Evolutionary conservation across 2,329 filamentous ascomycete genomes (phyloP), one percentile per base, ranked within the genome.

Genomic region (Colletotrichum sp.): DNA sequence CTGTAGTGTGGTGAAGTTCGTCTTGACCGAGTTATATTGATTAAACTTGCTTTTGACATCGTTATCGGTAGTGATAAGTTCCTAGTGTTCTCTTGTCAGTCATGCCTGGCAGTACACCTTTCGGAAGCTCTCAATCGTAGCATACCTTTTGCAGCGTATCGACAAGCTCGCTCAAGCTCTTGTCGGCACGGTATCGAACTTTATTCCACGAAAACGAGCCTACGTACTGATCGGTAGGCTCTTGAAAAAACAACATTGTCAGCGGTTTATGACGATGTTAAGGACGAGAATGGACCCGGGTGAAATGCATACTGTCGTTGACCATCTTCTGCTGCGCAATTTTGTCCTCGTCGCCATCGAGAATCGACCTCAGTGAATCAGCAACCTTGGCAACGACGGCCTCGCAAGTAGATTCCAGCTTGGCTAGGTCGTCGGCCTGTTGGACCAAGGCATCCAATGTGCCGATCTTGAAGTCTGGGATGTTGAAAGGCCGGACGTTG

Each of bases 391-490:
- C 90, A 52, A 98, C 96, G 8, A 98, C 95, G 69, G 90, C 91
- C 85, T 96, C 92, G 84, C 96, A 98, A 44, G 91, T 90, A 44
- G 90, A 85, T 79, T 98, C 95, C 68, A 98, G 92, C 91, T 98
- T 98, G 75, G 93, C 91, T 71, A 99, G 89, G 82, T 98, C 97
- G 82, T 99, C 97, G 72, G 97, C 97, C 86, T 99, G 96, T 86
- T 98, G 95, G 60, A 99, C 96, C 74, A 99, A 90, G 52, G 94
- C 95, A 87, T 99, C 97, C 48, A 99, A 90, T 0, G 97, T 98
- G 74, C 97, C 97, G 84, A 99, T 98, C 89, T 98, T 99, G 91
- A 99, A 98, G 79, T 96, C 94, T 25, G 97, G 97, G 78, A 98
- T 94, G 72, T 91, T 88, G 83, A 98, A 98, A 4, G 93, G 92